Conservation (phyloP, 2,329 filamentous ascomycete species). For the Monosporascus cannonballus region DNA sequence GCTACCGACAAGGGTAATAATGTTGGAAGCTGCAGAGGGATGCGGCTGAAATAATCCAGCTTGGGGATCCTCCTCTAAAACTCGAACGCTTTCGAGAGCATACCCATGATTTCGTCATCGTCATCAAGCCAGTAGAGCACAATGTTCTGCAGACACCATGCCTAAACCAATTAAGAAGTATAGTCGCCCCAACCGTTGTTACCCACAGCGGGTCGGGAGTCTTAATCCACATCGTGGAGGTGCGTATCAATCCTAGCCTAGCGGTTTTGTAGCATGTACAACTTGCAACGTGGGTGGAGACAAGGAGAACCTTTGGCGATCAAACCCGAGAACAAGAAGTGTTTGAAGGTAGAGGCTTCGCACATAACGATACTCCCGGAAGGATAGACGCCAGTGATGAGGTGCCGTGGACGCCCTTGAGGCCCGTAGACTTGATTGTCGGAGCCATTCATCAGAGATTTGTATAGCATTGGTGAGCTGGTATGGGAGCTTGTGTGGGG, state of each 20-base stretch:
- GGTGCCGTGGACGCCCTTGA: conserved; percentile 2
- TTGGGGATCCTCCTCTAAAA: not conserved
- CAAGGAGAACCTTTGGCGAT: not conserved
- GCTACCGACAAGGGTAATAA: not conserved
- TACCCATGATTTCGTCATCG: too few species aligned
- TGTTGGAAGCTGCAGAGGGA: not conserved
- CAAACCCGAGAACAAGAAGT: not conserved
- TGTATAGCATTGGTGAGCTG: conserved; percentile 6
- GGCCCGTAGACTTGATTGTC: conserved; percentile 2
- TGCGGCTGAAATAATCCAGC: not conserved
- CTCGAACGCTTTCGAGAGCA: too few species aligned
- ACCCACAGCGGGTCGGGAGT: too few species aligned
- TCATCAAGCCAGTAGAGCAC: too few species aligned
- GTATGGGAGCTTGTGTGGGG: not conserved
- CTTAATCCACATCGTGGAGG: too few species aligned
- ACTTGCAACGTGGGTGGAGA: not conserved
- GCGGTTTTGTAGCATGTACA: too few species aligned
- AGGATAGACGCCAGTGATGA: not conserved
- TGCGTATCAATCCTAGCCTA: too few species aligned
- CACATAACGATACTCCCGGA: not conserved
- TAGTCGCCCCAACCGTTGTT: too few species aligned
- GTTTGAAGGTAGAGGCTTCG: not conserved
- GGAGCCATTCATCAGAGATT: conserved; percentile 5
- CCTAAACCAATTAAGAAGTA: too few species aligned
- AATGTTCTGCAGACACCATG: too few species aligned